phyloP scores from a whole-genome alignment of 305 asterid genomes.

The Fraxinus xanthoxyloides region DNA sequence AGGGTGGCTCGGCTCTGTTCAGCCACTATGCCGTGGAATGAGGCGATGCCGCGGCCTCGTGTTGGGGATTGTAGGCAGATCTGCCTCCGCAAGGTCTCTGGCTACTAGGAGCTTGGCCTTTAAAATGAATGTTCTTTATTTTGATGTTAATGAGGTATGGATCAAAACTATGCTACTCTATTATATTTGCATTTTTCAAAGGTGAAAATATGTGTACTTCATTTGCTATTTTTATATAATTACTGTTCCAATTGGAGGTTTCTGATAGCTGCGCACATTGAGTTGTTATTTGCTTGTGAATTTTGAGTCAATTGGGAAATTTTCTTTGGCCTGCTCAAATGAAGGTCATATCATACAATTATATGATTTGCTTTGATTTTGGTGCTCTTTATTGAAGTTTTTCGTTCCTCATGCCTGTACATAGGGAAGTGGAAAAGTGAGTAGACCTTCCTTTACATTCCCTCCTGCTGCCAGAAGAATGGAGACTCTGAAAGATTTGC shows the following conservation, averaged over 20 bases:
- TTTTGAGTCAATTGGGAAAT: not conserved
- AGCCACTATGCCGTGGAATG: slow-evolving; percentile 99
- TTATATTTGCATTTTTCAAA: not conserved
- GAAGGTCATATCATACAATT: too few species aligned
- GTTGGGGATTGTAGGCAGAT: slow-evolving; percentile 93
- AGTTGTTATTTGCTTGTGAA: not conserved
- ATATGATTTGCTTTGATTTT: not conserved
- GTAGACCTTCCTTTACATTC: slow-evolving; percentile 59
- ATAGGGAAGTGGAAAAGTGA: slow-evolving; percentile 65
- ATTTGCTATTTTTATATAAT: not conserved
- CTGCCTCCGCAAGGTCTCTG: slow-evolving; percentile 89
- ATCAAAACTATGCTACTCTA: slow-evolving; percentile 10
- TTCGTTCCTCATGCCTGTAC: slow-evolving; percentile 15
- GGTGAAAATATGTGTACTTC: not conserved
- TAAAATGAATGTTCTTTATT: slow-evolving; percentile 92
- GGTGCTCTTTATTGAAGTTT: slow-evolving; percentile 3
- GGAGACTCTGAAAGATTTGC: slow-evolving; percentile 97
- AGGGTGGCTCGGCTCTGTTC: slow-evolving; percentile 98
- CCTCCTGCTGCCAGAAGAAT: slow-evolving; percentile 97
- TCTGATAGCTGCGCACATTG: not conserved
- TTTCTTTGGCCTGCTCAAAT: too few species aligned
- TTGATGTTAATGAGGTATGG: slow-evolving; percentile 68
- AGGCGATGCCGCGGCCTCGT: slow-evolving; percentile 96
- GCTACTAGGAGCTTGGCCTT: slow-evolving; percentile 94
- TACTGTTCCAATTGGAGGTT: not conserved